Percentiles rank a stretch among this genome's conserved stretches.
phyloP scores from a whole-genome alignment of 305 asterid species.

The Fraxinus nigra region DNA sequence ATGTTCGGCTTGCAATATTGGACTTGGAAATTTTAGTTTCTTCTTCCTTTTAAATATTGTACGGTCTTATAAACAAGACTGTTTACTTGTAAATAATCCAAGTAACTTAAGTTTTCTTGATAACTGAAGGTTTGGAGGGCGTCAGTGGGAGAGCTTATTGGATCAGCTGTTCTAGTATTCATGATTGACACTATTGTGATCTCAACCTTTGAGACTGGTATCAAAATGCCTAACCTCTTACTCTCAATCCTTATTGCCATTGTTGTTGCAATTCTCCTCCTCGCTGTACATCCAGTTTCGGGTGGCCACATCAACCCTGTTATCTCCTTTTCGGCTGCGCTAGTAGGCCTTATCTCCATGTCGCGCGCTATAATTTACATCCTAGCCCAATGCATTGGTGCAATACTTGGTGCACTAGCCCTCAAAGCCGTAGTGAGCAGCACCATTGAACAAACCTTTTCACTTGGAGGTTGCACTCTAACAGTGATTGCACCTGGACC shows the following conservation, averaged over 20 bases:
- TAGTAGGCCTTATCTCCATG: slow-evolving; percentile 68
- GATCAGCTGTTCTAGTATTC: slow-evolving; percentile 65
- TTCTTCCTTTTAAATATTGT: background rate
- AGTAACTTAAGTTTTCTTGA: background rate
- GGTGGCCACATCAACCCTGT: slow-evolving; percentile 81
- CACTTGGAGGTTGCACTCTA: slow-evolving; percentile 70
- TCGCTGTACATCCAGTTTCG: slow-evolving; percentile 54
- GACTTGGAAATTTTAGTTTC: background rate
- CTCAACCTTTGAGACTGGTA: slow-evolving; percentile 46
- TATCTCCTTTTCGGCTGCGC: slow-evolving; percentile 68
- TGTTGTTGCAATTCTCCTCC: slow-evolving; percentile 40
- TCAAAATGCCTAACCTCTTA: slow-evolving; percentile 58
- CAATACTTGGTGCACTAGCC: slow-evolving; percentile 59
- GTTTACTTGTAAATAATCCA: background rate
- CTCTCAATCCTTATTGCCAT: slow-evolving; percentile 50
- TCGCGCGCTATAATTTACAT: slow-evolving; percentile 56
- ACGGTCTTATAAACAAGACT: background rate
- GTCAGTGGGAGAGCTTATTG: slow-evolving; percentile 63
- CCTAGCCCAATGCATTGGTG: slow-evolving; percentile 57
- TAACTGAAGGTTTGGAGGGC: slow-evolving; percentile 61
- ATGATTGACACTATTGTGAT: slow-evolving; percentile 65
- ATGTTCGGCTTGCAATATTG: background rate
- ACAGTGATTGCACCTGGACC: slow-evolving; percentile 53
- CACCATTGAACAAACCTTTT: slow-evolving; percentile 34
- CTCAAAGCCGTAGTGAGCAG: slow-evolving; percentile 55